Evolutionary conservation across 441 rosid genomes (phyloP).

Genomic region (Euphorbia celastroides): DNA sequence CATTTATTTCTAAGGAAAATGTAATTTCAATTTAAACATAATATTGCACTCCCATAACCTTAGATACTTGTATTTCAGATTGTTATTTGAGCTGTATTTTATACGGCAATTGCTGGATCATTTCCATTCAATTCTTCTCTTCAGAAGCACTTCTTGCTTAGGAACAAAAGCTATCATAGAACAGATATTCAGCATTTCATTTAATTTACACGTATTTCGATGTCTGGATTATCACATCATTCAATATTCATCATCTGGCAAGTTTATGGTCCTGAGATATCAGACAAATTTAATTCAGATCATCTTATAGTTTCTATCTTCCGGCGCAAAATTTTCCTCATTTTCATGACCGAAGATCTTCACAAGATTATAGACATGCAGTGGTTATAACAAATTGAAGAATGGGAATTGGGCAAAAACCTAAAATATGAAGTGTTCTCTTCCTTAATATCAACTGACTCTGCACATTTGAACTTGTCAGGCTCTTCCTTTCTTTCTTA

Average conservation of each 20-base stretch:
- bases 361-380: neutral
- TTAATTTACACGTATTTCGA: too few species aligned
- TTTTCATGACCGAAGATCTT: neutral
- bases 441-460: slow-evolving; percentile 18
- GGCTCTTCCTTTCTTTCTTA: slow-evolving; percentile 9
- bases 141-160: slow-evolving; percentile 82
- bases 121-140: slow-evolving; percentile 96
- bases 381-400: neutral
- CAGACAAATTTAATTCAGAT: neutral
- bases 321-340: neutral
- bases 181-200: too few species aligned
- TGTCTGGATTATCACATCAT: too few species aligned
- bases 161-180: too few species aligned
- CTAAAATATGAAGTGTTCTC: neutral
- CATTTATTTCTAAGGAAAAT: neutral
- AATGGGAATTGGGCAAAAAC: slow-evolving; percentile 11
- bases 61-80: too few species aligned
- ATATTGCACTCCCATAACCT: neutral
- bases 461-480: slow-evolving; percentile 26
- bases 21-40: neutral
- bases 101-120: slow-evolving; percentile 92
- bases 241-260: too few species aligned
- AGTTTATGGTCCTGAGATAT: too few species aligned
- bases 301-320: neutral
- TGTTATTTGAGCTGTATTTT: too few species aligned